phyloP scores from a whole-genome alignment of 306 rosid species.

The Citrullus amarus region DNA sequence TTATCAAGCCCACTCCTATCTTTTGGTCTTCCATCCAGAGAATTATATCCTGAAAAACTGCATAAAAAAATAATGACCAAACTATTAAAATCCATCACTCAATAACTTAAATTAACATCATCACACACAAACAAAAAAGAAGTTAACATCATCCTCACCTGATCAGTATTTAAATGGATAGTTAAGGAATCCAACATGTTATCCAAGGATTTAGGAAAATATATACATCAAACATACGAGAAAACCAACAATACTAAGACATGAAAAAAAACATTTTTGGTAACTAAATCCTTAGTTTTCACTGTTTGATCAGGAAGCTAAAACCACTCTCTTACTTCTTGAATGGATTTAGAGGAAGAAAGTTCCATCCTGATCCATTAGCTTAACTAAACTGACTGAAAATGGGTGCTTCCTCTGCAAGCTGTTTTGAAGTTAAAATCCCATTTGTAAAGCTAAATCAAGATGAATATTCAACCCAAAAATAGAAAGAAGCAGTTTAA shows the following conservation, averaged over 20 bases:
- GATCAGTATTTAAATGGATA: background rate
- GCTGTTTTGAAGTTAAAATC: background rate
- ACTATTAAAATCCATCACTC: background rate
- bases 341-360: background rate
- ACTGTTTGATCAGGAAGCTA: slow-evolving; percentile 2
- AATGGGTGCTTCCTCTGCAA: background rate
- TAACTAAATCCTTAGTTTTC: background rate
- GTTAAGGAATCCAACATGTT: background rate
- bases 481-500: background rate
- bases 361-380: background rate
- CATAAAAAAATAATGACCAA: background rate
- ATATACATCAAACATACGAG: background rate
- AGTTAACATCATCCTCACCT: background rate
- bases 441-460: background rate
- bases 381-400: background rate
- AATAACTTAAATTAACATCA: background rate
- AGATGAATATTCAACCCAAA: background rate
- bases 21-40: background rate
- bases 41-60: background rate
- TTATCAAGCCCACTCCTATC: background rate
- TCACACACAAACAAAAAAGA: background rate
- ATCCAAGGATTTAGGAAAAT: background rate
- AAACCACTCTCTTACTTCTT: background rate
- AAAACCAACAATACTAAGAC: background rate
- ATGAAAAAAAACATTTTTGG: background rate